phyloP scores from a whole-genome alignment of 495 filamentous ascomycete species.

The Aspergillus biplanus region DNA sequence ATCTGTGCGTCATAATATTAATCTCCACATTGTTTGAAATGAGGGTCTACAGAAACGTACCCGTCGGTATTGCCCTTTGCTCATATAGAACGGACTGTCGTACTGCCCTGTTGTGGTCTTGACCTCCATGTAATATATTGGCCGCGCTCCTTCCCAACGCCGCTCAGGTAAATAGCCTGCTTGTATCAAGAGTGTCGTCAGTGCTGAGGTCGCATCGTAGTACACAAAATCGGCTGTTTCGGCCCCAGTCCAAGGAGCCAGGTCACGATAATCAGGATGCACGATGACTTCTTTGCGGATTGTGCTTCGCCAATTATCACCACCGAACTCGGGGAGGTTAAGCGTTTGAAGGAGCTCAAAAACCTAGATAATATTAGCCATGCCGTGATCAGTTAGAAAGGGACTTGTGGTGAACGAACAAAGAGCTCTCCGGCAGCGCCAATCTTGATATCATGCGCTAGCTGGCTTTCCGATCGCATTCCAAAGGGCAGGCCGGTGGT shows the following conservation, averaged over 20 bases:
- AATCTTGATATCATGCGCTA: constrained; percentile 8
- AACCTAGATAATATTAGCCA: constrained; percentile 5
- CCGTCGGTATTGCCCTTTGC: constrained; percentile 11
- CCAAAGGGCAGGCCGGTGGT: constrained; percentile 1
- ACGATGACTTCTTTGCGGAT: constrained; percentile 9
- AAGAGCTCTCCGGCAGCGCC: constrained; percentile 14
- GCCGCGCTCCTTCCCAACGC: background rate
- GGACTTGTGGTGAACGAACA: background rate
- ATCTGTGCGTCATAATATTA: background rate
- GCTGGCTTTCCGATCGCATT: background rate
- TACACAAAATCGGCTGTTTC: constrained; percentile 16
- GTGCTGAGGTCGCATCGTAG: background rate
- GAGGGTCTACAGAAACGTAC: background rate
- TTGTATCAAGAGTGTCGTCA: background rate
- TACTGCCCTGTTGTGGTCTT: constrained; percentile 4
- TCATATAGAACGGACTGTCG: constrained; percentile 7
- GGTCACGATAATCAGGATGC: constrained; percentile 11
- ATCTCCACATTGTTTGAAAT: background rate
- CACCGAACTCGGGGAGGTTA: constrained; percentile 4
- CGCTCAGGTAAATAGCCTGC: background rate
- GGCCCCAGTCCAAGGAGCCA: constrained; percentile 2
- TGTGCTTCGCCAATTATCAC: constrained; percentile 9
- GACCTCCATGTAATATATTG: constrained; percentile 12
- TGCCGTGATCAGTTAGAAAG: background rate
- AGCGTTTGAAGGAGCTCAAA: constrained; percentile 9